Evolutionary conservation across 805 yeast genomes (phyloP).

Genomic region (Ogataea methanolica): DNA sequence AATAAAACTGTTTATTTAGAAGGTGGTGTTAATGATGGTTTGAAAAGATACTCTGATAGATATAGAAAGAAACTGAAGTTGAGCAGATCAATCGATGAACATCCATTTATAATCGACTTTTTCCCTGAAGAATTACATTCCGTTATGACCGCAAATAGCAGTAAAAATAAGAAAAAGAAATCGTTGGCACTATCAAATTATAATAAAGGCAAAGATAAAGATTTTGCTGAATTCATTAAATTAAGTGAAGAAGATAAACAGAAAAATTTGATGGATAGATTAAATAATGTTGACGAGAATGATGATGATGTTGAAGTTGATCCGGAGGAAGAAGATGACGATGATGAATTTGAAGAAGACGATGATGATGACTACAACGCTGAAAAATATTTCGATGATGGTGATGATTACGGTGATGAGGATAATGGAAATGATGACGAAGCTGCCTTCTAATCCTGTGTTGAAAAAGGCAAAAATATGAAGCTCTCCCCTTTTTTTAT

Average conservation of each 20-base stretch:
- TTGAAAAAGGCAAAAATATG: too few relatives aligned
- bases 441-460: slow-evolving; percentile 51
- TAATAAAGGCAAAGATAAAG: slow-evolving; percentile 36
- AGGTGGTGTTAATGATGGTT: slow-evolving; percentile 56
- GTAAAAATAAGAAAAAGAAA: slow-evolving; percentile 48
- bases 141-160: slow-evolving; percentile 53
- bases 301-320: slow-evolving; percentile 41
- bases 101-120: slow-evolving; percentile 65
- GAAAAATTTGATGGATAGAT: slow-evolving; percentile 26
- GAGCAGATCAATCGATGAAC: slow-evolving; percentile 70
- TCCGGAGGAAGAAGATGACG: slow-evolving; percentile 50
- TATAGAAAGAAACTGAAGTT: slow-evolving; percentile 67
- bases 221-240: slow-evolving; percentile 26
- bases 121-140: slow-evolving; percentile 76
- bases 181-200: slow-evolving; percentile 37
- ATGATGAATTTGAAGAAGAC: slow-evolving; percentile 67
- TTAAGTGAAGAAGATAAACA: slow-evolving; percentile 26
- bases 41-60: slow-evolving; percentile 77
- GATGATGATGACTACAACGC: slow-evolving; percentile 80
- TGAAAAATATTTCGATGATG: slow-evolving; percentile 71
- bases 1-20: slow-evolving; percentile 30
- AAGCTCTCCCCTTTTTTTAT: too few relatives aligned
- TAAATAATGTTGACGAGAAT: slow-evolving; percentile 33
- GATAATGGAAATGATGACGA: slow-evolving; percentile 64
- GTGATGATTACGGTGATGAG: slow-evolving; percentile 54